These are phyloP conservation scores for Rubia tinctorum DNA, from an alignment of 305 asterid genomes.

Conservation along the genomic window DNA sequence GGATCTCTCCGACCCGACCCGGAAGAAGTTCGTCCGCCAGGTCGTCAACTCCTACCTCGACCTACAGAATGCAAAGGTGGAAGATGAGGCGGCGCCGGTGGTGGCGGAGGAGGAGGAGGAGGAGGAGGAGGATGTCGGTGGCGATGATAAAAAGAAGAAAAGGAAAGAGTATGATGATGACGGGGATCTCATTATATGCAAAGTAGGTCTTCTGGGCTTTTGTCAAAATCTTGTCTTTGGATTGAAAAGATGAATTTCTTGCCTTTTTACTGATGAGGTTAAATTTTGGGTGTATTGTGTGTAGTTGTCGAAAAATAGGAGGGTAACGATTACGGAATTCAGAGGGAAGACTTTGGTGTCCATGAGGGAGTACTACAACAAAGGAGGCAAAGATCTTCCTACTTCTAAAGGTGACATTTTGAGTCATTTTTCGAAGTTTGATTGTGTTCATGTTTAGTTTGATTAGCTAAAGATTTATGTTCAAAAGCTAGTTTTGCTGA, in stretches of 20 bases:
- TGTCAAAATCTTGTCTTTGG: background rate
- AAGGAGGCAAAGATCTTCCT: slow-evolving; percentile 86
- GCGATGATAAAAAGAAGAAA: slow-evolving; percentile 12
- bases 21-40: slow-evolving; percentile 60
- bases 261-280: background rate
- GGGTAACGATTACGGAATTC: slow-evolving; percentile 87
- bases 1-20: slow-evolving; percentile 62
- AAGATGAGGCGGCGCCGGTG: slow-evolving; percentile 29
- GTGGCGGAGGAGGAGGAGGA: slow-evolving; percentile 42
- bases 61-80: slow-evolving; percentile 26
- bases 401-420: slow-evolving; percentile 61
- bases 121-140: slow-evolving; percentile 39
- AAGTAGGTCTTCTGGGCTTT: slow-evolving; percentile 36
- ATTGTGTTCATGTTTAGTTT: background rate
- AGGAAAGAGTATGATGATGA: slow-evolving; percentile 75
- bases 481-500: background rate
- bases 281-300: background rate
- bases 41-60: slow-evolving; percentile 68
- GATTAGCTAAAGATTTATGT: background rate
- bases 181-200: slow-evolving; percentile 76
- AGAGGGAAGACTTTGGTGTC: slow-evolving; percentile 82
- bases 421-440: background rate
- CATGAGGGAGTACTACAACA: slow-evolving; percentile 75
- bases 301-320: slow-evolving; percentile 71
- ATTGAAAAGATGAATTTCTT: background rate